Conservation (phyloP, 169 alveolate genomes). For the Plasmodium blacklocki region DNA sequence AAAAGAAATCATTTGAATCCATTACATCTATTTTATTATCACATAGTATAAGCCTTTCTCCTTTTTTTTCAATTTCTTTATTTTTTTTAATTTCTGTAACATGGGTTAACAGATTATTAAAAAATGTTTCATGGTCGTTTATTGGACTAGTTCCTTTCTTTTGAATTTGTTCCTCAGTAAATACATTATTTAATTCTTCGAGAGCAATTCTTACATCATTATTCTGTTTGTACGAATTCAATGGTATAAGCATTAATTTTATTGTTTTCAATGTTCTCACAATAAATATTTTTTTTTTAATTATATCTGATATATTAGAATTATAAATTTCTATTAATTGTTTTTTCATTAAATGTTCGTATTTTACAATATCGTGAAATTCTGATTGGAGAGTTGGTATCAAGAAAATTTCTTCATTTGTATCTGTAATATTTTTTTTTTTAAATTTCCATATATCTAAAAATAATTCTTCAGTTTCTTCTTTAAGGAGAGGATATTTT, state of each 20-base stretch:
- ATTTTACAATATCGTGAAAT: constrained; percentile 30
- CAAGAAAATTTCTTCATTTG: not conserved
- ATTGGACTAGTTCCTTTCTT: too few species aligned
- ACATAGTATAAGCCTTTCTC: too few species aligned
- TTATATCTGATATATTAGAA: constrained; percentile 3
- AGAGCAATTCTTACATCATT: too few species aligned
- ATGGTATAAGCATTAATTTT: too few species aligned
- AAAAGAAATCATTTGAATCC: too few species aligned
- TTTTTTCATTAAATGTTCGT: constrained; percentile 28
- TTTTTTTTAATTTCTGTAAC: too few species aligned
- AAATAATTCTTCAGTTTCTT: constrained; percentile 3
- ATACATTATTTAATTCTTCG: constrained; percentile 9
- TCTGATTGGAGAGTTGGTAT: not conserved
- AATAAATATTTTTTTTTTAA: constrained; percentile 14
- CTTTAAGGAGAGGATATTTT: too few species aligned
- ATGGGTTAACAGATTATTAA: too few species aligned
- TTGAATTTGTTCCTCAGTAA: not conserved
- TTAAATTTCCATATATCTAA: constrained; percentile 24
- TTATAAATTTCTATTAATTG: constrained; percentile 21
- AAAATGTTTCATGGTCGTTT: too few species aligned
- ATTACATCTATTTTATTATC: too few species aligned
- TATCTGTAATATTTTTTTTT: not conserved
- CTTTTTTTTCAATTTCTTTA: too few species aligned
- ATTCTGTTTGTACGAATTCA: too few species aligned
- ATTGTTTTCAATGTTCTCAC: constrained; percentile 13